Percentiles rank a stretch among this genome's conserved stretches.
phyloP scores from a whole-genome alignment of 2,329 filamentous ascomycete species.

The Blastomyces silverae region DNA sequence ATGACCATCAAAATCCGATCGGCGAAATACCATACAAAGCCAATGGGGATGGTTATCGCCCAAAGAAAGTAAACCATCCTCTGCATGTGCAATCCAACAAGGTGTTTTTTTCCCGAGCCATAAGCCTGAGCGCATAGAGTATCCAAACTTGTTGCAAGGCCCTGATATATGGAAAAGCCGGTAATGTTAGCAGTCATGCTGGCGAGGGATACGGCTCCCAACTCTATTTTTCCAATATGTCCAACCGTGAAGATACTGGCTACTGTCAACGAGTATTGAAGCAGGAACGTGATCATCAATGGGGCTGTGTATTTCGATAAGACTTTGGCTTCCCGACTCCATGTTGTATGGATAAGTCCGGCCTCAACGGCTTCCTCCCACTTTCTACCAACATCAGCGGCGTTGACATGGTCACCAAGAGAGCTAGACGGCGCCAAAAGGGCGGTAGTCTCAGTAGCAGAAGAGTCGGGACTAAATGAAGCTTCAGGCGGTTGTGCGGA shows the following conservation, averaged over 20 bases:
- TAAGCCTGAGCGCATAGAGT: slow-evolving; percentile 92
- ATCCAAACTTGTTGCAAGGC: slow-evolving; percentile 83
- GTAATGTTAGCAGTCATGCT: slow-evolving; percentile 77
- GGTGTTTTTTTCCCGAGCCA: slow-evolving; percentile 78
- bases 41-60: slow-evolving; percentile 64
- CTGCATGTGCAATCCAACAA: slow-evolving; percentile 78
- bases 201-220: slow-evolving; percentile 61
- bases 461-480: background rate
- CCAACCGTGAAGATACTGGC: slow-evolving; percentile 73
- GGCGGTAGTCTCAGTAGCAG: slow-evolving; percentile 44
- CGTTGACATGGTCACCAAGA: slow-evolving; percentile 43
- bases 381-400: slow-evolving; percentile 54
- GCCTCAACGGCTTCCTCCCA: slow-evolving; percentile 81
- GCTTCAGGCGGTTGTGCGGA: slow-evolving; percentile 12
- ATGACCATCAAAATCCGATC: slow-evolving; percentile 59
- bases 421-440: slow-evolving; percentile 40
- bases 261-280: slow-evolving; percentile 81
- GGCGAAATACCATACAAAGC: slow-evolving; percentile 62
- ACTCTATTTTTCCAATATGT: slow-evolving; percentile 62
- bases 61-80: slow-evolving; percentile 74
- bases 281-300: slow-evolving; percentile 64
- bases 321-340: slow-evolving; percentile 82
- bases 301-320: slow-evolving; percentile 64
- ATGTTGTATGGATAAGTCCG: slow-evolving; percentile 79
- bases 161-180: slow-evolving; percentile 69